Conservation (phyloP, 139 green algal genomes). For the Ostreobium quekettii region DNA sequence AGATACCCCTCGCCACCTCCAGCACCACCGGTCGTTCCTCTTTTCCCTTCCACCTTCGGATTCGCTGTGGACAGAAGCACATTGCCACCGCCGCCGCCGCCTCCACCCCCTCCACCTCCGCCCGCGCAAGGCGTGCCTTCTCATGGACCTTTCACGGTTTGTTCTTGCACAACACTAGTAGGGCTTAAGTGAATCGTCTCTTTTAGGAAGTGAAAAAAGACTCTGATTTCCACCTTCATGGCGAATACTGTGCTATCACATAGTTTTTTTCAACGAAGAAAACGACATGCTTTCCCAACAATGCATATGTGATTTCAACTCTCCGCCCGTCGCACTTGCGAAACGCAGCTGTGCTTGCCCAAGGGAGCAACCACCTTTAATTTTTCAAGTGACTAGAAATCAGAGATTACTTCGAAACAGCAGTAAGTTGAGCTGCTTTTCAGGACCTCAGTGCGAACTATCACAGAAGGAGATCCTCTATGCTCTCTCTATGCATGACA, state of each 20-base stretch:
- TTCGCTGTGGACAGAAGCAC: slow-evolving; percentile 4
- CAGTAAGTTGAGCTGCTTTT: too few species aligned
- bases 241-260: slow-evolving; percentile 1
- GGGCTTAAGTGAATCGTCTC: not conserved
- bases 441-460: too few species aligned
- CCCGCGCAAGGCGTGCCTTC: slow-evolving; percentile 6
- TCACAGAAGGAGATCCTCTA: too few species aligned
- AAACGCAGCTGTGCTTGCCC: slow-evolving; percentile 7
- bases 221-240: not conserved
- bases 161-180: not conserved
- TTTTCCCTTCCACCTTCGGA: slow-evolving; percentile 23
- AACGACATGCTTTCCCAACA: not conserved
- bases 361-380: too few species aligned
- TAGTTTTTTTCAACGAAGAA: not conserved
- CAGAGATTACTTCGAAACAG: too few species aligned
- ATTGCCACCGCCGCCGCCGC: slow-evolving; percentile 5
- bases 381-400: too few species aligned
- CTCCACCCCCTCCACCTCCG: not conserved
- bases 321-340: not conserved
- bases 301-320: not conserved
- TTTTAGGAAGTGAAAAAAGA: slow-evolving; percentile 21
- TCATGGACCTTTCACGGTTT: slow-evolving; percentile 1
- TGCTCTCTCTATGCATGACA: too few species aligned
- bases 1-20: slow-evolving; percentile 20
- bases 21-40: not conserved